Conservation (phyloP, 441 rosid genomes). For the Adansonia grandidieri region DNA sequence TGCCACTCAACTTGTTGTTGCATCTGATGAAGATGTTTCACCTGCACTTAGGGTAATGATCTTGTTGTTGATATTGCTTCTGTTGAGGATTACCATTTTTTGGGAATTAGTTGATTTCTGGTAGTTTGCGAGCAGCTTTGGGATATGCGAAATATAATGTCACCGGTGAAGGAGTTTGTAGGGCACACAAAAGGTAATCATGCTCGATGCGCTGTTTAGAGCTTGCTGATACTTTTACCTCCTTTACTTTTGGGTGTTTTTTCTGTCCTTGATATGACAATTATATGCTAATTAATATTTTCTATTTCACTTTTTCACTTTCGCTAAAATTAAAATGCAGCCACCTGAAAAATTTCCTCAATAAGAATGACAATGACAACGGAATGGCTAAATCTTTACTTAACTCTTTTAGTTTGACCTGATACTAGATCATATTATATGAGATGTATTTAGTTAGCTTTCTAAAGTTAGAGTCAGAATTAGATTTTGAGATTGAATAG, state of each 20-base stretch:
- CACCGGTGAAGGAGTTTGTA: constrained; percentile 86
- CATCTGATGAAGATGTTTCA: constrained; percentile 93
- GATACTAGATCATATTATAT: background rate
- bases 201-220: background rate
- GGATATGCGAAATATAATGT: constrained; percentile 95
- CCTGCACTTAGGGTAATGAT: constrained; percentile 77
- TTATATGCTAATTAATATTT: background rate
- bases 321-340: constrained; percentile 7
- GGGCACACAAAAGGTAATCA: constrained; percentile 90
- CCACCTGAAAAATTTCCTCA: background rate
- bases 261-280: background rate
- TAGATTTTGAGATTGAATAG: constrained; percentile 9
- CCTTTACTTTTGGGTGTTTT: constrained; percentile 1
- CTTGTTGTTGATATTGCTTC: constrained; percentile 27
- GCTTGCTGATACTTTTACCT: background rate
- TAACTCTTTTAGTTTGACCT: background rate
- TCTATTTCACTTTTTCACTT: background rate
- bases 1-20: constrained; percentile 97
- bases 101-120: constrained; percentile 11
- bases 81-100: constrained; percentile 18
- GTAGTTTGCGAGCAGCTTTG: constrained; percentile 69
- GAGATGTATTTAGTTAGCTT: constrained; percentile 12
- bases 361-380: background rate
- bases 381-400: constrained; percentile 1
- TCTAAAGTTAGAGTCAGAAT: background rate